phyloP scores from a whole-genome alignment of 176 grass and related monocot genomes.

The Saccharum spontaneum region DNA sequence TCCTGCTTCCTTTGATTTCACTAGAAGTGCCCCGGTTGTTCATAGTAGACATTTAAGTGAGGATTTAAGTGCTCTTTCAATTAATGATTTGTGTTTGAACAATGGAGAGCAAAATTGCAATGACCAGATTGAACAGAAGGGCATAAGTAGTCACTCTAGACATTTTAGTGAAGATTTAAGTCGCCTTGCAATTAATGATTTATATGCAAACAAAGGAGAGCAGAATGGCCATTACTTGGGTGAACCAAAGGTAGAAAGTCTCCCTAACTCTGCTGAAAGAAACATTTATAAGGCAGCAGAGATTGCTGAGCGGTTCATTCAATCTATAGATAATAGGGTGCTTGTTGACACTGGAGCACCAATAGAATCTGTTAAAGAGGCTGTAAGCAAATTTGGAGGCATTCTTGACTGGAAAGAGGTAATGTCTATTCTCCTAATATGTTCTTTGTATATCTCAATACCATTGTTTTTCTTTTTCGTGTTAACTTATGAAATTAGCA shows the following conservation, averaged over 20 bases:
- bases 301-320: slow-evolving; percentile 47
- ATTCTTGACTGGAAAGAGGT: slow-evolving; percentile 92
- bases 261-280: slow-evolving; percentile 44
- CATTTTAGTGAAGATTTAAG: slow-evolving; percentile 47
- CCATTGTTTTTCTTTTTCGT: neutral
- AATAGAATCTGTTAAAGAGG: slow-evolving; percentile 85
- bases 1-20: slow-evolving; percentile 11
- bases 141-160: slow-evolving; percentile 26
- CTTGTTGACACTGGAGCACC: slow-evolving; percentile 67
- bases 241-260: slow-evolving; percentile 31
- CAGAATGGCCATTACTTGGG: neutral
- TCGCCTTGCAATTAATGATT: slow-evolving; percentile 34
- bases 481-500: neutral
- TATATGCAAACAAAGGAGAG: slow-evolving; percentile 25
- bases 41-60: slow-evolving; percentile 48
- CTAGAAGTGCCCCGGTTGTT: neutral
- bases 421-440: neutral
- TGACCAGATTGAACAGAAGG: slow-evolving; percentile 23
- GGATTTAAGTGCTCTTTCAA: slow-evolving; percentile 45
- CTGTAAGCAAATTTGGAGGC: slow-evolving; percentile 83
- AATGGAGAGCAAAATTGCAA: slow-evolving; percentile 6
- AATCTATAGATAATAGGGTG: slow-evolving; percentile 44
- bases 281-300: slow-evolving; percentile 41
- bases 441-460: neutral
- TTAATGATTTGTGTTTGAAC: slow-evolving; percentile 35